Percentiles rank a stretch among this genome's conserved stretches.
Conservation (phyloP, 176 grass and related monocot genomes). For the maize (Zea mays) region DNA sequence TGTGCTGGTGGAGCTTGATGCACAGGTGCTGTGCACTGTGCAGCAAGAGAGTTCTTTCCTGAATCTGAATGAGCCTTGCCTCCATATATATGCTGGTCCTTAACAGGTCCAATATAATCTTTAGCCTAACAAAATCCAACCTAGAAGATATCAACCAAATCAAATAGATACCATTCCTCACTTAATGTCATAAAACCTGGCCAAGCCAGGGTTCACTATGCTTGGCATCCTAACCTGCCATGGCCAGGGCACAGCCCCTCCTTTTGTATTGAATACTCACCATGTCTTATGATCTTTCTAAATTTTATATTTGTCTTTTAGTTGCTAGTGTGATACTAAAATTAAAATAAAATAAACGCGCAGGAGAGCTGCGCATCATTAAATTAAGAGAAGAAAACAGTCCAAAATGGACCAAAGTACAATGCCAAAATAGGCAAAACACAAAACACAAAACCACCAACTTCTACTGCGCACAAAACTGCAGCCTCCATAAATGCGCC, state of each 20-base stretch:
- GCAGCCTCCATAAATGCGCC: no score
- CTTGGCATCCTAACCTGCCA: background rate
- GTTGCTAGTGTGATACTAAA: constrained; percentile 20
- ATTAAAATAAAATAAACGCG: no score
- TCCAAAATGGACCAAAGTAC: no score
- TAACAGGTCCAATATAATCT: background rate
- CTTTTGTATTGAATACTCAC: constrained; percentile 1
- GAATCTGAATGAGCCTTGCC: background rate
- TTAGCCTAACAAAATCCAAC: background rate
- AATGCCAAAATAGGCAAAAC: no score
- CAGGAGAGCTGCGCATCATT: no score
- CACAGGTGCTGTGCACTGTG: background rate
- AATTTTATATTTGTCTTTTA: constrained; percentile 3
- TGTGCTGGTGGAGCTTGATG: background rate
- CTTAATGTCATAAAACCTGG: background rate
- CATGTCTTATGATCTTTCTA: background rate
- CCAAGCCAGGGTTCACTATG: background rate
- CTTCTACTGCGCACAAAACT: no score
- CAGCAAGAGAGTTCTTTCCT: background rate
- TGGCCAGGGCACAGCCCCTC: no score
- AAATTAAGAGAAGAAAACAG: no score
- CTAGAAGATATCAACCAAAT: background rate
- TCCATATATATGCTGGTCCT: constrained; percentile 7
- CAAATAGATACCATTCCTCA: background rate
- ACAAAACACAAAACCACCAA: no score